These are phyloP conservation scores for Cylindrotheca fusiformis DNA, from an alignment of 108 stramenopile genomes.

Conservation along the genomic window DNA sequence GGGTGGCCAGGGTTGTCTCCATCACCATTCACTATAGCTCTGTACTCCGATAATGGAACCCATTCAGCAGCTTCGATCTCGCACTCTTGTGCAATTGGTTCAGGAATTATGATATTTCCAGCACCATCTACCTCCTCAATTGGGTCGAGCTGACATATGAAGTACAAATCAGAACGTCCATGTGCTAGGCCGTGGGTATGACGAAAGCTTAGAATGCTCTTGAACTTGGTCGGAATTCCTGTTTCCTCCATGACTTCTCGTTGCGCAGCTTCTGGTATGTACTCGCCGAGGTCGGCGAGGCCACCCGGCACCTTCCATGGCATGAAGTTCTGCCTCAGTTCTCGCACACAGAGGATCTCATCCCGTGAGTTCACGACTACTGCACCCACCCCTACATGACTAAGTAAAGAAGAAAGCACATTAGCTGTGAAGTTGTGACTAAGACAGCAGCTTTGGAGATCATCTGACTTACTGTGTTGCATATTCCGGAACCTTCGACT, in stretches of 20 bases:
- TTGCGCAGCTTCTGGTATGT: constrained; percentile 65
- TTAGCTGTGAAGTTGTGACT: background rate
- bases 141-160: constrained; percentile 74
- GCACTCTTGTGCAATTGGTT: constrained; percentile 59
- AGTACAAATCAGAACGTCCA: constrained; percentile 74
- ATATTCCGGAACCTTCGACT: constrained; percentile 62
- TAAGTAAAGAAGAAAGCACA: background rate
- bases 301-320: constrained; percentile 92
- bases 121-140: constrained; percentile 42
- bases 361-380: constrained; percentile 59
- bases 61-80: constrained; percentile 70
- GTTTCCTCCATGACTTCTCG: constrained; percentile 92
- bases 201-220: constrained; percentile 71
- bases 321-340: constrained; percentile 63
- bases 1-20: constrained; percentile 59
- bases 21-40: constrained; percentile 50
- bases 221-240: constrained; percentile 64
- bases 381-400: constrained; percentile 65
- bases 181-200: constrained; percentile 77
- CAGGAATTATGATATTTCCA: constrained; percentile 41
- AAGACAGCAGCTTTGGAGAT: constrained; percentile 19
- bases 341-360: constrained; percentile 76
- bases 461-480: constrained; percentile 47
- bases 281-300: constrained; percentile 76
- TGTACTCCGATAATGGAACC: constrained; percentile 63